Evolutionary conservation across 768 basidiomycete genomes (phyloP).

Genomic region (Lactarius psammicola): DNA sequence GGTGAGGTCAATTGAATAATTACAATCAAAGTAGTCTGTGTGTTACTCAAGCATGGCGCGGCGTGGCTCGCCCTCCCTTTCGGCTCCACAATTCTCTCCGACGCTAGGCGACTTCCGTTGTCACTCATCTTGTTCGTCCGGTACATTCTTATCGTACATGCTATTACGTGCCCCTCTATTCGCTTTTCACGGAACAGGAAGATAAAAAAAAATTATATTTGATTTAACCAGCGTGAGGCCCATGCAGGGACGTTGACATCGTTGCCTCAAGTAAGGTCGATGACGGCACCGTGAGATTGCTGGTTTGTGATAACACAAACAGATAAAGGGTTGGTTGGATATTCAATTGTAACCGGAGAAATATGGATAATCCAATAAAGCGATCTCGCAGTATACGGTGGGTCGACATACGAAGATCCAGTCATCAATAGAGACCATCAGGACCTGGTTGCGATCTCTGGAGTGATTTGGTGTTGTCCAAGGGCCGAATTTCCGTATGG

Average conservation of each 20-base stretch:
- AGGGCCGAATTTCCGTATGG: not conserved
- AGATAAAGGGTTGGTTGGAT: not conserved
- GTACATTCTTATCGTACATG: not conserved
- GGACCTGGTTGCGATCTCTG: not conserved
- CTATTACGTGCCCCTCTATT: conserved; percentile 3
- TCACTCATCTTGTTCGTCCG: too few species aligned
- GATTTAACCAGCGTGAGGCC: too few species aligned
- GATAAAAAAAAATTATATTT: not conserved
- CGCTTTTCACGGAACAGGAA: not conserved
- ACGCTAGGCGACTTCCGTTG: not conserved
- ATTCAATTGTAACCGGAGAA: not conserved
- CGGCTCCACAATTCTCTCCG: conserved; percentile 23
- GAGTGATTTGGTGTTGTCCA: not conserved
- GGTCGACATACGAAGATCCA: not conserved
- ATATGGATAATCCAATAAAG: not conserved
- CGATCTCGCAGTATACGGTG: conserved; percentile 2
- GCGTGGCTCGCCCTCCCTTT: not conserved
- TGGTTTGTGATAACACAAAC: not conserved
- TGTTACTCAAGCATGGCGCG: not conserved
- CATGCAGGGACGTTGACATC: not conserved
- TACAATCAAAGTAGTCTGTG: not conserved
- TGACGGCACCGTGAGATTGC: not conserved
- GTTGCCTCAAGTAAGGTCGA: not conserved
- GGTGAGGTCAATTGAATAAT: not conserved
- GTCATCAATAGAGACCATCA: not conserved